Percentiles rank a stretch among this genome's conserved stretches.
Evolutionary conservation across 306 rosid species (phyloP).

Genomic region (Lathyrus sativus): DNA sequence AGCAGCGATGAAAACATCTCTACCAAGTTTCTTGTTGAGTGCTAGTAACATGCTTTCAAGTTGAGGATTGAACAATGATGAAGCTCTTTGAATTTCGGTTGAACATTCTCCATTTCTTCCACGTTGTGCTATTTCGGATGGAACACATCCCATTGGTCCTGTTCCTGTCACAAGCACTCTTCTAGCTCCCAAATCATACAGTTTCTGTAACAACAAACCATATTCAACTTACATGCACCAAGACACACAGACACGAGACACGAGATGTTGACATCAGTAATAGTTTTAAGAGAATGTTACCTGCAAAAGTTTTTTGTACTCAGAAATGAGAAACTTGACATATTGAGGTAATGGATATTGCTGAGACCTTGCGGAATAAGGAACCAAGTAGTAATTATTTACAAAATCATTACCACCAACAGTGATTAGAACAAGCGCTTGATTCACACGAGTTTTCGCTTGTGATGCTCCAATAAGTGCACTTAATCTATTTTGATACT

Average conservation of each 20-base stretch:
- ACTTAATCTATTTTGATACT: constrained; percentile 55
- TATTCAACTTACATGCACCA: no score
- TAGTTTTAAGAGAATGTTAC: constrained; percentile 34
- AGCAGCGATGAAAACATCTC: constrained; percentile 58
- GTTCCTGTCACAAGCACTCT: background rate
- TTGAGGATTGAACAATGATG: constrained; percentile 64
- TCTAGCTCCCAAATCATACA: constrained; percentile 4
- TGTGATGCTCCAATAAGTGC: constrained; percentile 49
- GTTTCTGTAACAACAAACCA: background rate
- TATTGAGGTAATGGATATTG: constrained; percentile 62
- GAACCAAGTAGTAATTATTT: constrained; percentile 73
- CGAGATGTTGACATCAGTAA: no score
- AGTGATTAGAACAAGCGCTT: constrained; percentile 61
- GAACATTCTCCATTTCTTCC: constrained; percentile 59
- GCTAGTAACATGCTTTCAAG: constrained; percentile 48
- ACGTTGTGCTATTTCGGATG: constrained; percentile 48
- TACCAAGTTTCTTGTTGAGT: constrained; percentile 56
- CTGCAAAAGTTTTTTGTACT: constrained; percentile 56
- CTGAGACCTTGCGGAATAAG: constrained; percentile 72
- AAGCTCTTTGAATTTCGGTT: constrained; percentile 58
- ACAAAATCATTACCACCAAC: constrained; percentile 85
- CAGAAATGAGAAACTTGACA: constrained; percentile 59
- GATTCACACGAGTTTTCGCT: constrained; percentile 46
- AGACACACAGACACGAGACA: no score
- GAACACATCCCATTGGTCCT: background rate